phyloP scores from a whole-genome alignment of 2,329 filamentous ascomycete species.

The Colletotrichum lindemuthianum region DNA sequence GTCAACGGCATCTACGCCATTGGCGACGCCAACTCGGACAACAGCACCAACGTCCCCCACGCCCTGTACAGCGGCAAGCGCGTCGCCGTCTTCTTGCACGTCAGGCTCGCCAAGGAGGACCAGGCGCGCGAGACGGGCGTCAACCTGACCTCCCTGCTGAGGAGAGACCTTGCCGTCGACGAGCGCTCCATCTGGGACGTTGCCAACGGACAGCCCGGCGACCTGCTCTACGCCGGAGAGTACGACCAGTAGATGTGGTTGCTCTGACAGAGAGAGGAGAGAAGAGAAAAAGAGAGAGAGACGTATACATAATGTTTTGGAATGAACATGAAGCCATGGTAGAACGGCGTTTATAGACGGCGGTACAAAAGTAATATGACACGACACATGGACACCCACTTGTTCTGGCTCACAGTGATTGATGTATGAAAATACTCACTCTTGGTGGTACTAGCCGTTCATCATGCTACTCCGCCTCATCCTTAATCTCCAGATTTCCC shows the following conservation, averaged over 20 bases:
- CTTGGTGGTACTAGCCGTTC: too few species aligned
- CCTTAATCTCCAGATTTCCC: conserved; percentile 52
- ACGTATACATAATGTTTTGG: not conserved
- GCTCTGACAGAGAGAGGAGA: too few species aligned
- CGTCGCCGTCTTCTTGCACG: conserved; percentile 66
- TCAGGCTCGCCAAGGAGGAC: conserved; percentile 54
- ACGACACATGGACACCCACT: not conserved
- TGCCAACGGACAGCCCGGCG: conserved; percentile 54
- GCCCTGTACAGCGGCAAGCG: conserved; percentile 69
- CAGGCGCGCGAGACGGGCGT: conserved; percentile 43
- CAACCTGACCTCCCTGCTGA: conserved; percentile 39
- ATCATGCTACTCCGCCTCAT: conserved; percentile 43
- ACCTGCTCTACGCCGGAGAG: conserved; percentile 58
- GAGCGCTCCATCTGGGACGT: conserved; percentile 55
- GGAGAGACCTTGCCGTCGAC: conserved; percentile 45
- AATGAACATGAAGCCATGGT: not conserved
- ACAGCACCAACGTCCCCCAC: conserved; percentile 69
- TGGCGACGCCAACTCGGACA: conserved; percentile 69
- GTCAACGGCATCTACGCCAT: conserved; percentile 65
- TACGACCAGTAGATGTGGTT: conserved; percentile 39
- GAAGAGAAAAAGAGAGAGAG: too few species aligned
- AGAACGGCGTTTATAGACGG: conserved; percentile 11
- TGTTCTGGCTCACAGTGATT: too few species aligned
- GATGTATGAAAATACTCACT: not conserved
- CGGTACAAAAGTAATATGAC: not conserved